Conservation (phyloP, 73 alveolate genomes). For the Paramecium primaurelia region DNA sequence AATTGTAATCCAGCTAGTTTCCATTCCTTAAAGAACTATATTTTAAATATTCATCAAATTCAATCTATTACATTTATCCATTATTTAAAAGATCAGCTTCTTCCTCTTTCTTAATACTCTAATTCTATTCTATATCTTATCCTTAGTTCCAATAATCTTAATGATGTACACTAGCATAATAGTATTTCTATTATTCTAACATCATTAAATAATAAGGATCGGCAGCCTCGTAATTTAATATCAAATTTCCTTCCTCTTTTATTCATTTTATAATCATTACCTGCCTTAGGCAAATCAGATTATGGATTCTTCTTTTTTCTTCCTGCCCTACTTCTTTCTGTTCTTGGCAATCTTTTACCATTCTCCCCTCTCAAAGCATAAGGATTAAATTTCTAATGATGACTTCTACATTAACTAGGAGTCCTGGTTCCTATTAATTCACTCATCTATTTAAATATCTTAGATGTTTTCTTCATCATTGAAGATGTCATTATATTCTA, state of each 20-base stretch:
- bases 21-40: neutral
- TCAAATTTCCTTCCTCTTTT: neutral
- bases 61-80: neutral
- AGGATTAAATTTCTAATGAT: slow-evolving; percentile 7
- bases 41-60: neutral
- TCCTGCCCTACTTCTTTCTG: slow-evolving; percentile 29
- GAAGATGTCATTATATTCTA: neutral
- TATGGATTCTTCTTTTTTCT: neutral
- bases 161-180: neutral
- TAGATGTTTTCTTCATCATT: slow-evolving; percentile 22
- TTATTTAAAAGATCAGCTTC: neutral
- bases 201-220: neutral
- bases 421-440: slow-evolving; percentile 2
- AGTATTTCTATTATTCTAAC: neutral
- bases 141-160: neutral
- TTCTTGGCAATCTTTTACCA: slow-evolving; percentile 1
- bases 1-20: neutral
- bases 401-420: slow-evolving; percentile 27
- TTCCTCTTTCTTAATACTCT: neutral
- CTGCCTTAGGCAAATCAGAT: neutral
- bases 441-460: slow-evolving; percentile 28
- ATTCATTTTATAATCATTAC: neutral
- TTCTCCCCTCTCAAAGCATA: slow-evolving; percentile 26
- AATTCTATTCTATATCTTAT: neutral
- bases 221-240: neutral